Conservation (phyloP, 1,284 basidiomycete genomes). For the Malassezia slooffiae region DNA sequence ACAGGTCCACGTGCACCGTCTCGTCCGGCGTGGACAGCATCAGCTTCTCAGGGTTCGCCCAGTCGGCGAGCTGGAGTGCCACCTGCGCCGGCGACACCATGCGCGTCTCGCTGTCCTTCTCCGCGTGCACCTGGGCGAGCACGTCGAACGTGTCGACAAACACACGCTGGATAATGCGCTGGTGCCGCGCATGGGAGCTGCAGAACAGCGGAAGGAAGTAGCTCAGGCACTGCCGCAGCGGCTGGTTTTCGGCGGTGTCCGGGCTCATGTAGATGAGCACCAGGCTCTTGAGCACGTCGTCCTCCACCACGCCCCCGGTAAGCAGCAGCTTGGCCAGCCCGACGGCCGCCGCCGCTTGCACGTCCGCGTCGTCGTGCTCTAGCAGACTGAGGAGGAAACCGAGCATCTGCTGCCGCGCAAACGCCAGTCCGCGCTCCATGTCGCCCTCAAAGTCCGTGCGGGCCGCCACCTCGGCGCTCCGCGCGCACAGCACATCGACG, state of each 20-base stretch:
- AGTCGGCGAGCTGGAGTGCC: constrained; percentile 74
- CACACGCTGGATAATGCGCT: constrained; percentile 66
- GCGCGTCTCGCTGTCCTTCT: constrained; percentile 63
- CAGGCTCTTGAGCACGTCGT: constrained; percentile 59
- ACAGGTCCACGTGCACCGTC: constrained; percentile 66
- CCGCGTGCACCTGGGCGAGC: constrained; percentile 55
- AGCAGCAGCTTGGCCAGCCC: constrained; percentile 84
- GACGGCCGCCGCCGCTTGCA: constrained; percentile 68
- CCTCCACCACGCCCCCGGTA: constrained; percentile 53
- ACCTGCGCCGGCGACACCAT: constrained; percentile 73
- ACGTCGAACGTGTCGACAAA: constrained; percentile 22
- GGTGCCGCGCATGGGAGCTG: constrained; percentile 70
- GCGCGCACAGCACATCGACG: constrained; percentile 58
- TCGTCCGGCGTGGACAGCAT: constrained; percentile 50
- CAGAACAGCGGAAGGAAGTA: constrained; percentile 95
- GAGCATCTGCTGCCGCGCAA: constrained; percentile 33
- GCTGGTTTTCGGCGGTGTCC: constrained; percentile 70
- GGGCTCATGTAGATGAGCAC: constrained; percentile 77
- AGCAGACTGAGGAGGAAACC: constrained; percentile 48
- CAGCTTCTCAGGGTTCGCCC: constrained; percentile 78
- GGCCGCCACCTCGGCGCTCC: constrained; percentile 23
- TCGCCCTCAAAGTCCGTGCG: constrained; percentile 13
- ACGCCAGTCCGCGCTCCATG: constrained; percentile 12
- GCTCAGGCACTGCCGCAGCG: constrained; percentile 79
- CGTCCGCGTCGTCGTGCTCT: constrained; percentile 55